phyloP scores from a whole-genome alignment of 257 asterid genomes.

The Fraxinus quadrangulata region DNA sequence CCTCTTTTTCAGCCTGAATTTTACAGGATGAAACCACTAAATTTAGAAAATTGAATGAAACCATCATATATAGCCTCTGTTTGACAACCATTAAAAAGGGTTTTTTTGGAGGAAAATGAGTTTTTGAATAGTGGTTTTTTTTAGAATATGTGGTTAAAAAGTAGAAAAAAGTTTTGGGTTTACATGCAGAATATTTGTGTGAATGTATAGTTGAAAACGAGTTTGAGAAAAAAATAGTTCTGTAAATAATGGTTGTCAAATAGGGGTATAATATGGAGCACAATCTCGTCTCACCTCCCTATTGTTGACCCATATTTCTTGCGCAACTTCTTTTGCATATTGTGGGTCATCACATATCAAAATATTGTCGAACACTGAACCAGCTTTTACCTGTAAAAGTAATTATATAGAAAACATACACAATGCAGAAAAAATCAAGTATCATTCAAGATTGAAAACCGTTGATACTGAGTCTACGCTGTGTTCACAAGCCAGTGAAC shows the following conservation, averaged over 20 bases:
- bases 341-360: slow-evolving; percentile 77
- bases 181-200: no score
- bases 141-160: no score
- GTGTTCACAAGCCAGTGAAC: background rate
- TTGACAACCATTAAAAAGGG: no score
- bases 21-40: slow-evolving; percentile 1
- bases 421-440: background rate
- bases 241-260: no score
- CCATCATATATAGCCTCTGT: background rate
- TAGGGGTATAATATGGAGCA: background rate
- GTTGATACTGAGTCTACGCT: background rate
- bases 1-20: slow-evolving; percentile 66
- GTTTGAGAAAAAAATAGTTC: no score
- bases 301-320: slow-evolving; percentile 65
- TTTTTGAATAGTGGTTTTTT: no score
- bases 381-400: slow-evolving; percentile 76
- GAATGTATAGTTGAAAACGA: no score
- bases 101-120: no score
- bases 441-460: background rate
- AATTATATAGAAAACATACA: background rate
- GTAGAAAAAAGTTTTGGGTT: no score
- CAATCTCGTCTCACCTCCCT: slow-evolving; percentile 56
- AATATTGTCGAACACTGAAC: slow-evolving; percentile 77
- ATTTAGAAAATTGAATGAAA: slow-evolving; percentile 24
- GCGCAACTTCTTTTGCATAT: slow-evolving; percentile 69